phyloP scores from a whole-genome alignment of 140 eudicot species.

The Flaveria floridana region DNA sequence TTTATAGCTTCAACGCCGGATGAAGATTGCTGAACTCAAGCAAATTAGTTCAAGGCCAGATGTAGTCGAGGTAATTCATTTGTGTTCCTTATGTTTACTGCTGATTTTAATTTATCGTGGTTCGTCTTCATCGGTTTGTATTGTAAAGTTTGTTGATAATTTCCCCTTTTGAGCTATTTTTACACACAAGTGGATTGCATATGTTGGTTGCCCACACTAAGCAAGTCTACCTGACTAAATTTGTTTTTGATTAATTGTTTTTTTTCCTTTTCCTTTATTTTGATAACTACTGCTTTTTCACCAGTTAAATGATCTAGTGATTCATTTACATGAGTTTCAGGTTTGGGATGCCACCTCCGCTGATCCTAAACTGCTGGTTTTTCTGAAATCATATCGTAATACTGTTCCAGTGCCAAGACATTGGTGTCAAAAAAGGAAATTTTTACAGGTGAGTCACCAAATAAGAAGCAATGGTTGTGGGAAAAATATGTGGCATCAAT shows the following conservation, averaged over 20 bases:
- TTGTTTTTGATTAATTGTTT: background rate
- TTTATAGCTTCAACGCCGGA: conserved; percentile 85
- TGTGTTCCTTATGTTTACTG: background rate
- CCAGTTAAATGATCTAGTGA: background rate
- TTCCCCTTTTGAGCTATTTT: background rate
- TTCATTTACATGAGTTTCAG: conserved; percentile 37
- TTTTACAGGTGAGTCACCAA: conserved; percentile 68
- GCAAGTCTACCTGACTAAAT: background rate
- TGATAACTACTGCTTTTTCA: background rate
- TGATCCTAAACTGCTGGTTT: conserved; percentile 90
- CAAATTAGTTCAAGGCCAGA: conserved; percentile 89
- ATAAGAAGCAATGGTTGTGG: conserved; percentile 9
- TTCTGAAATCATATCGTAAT: conserved; percentile 80
- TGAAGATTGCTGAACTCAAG: conserved; percentile 97
- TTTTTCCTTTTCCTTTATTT: background rate
- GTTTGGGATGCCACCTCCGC: conserved; percentile 99
- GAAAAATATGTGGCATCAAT: conserved; percentile 13
- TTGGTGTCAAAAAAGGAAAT: conserved; percentile 96
- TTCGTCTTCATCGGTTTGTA: background rate
- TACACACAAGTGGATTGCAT: background rate
- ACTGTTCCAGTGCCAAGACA: conserved; percentile 98
- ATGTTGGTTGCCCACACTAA: background rate
- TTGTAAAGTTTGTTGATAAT: background rate
- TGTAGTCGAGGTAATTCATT: conserved; percentile 78
- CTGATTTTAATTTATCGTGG: background rate